Evolutionary conservation across 495 filamentous ascomycete genomes (phyloP), one percentile per base, ranked within the genome.

Genomic region (Annulohypoxylon nitens): DNA sequence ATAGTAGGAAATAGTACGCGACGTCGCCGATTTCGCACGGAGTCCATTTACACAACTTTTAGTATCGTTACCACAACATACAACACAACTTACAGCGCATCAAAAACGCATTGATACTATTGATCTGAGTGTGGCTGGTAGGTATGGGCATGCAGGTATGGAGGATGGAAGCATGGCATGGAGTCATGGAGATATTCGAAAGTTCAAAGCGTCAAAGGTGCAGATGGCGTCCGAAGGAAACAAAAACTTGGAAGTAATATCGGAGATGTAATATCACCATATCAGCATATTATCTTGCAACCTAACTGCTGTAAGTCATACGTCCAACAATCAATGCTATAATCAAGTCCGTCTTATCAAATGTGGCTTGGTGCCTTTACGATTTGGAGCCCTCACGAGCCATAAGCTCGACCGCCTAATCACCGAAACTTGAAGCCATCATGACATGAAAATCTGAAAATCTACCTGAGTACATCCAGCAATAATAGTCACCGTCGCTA

Each of bases 361-460:
- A 6, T 54, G 39, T 47, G 63, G 63, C 51, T 43, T 57, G 51
- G 23, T 34, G 5, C 37, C 26, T 20, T 30, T 36, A 26, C 51
- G 25, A 16, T 45, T 34, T 10, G 4, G 63, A 37, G 14, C 7
- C 34, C 16, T 50, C 39, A 36, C 51, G 34, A 36, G 12, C 16
- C 23, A 58, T 59, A 50, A 55, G 51, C 51, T 58, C 51, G 37
- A 66, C 63, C 51, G 63, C 63, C 26, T 39, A 23, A 43, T 66
- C 51, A 3, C 45, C 12, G 51, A 12, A 37, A 37, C 41, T 50
- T 60, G 64, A 67, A 43, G 54, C 53, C 43, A 50, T 60, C 64
- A 60, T 51, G 54, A 67, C 64, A 60, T 51, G 54, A 67, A 39
- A 43, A 59, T 67, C 41, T 41, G 43, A 67, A 39, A 43, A 59